These are phyloP conservation scores for Ormosia emarginata DNA, from an alignment of 306 rosid genomes.

Conservation along the genomic window DNA sequence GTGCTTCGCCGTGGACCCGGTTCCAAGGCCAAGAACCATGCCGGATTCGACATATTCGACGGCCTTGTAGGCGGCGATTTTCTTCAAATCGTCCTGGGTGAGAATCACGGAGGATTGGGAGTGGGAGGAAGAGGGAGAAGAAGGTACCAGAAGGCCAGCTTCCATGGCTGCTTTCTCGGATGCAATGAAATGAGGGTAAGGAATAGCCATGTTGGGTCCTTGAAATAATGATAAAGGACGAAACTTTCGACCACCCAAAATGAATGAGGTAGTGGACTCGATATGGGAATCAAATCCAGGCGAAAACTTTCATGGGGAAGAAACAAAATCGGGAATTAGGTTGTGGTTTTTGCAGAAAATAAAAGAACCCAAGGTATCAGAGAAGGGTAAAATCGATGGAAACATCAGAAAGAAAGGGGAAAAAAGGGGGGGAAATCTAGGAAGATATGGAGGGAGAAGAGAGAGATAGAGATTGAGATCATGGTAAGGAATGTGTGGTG, in stretches of 20 bases:
- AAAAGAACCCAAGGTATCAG: neutral
- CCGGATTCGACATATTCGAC: conserved; percentile 83
- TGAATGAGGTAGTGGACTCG: neutral
- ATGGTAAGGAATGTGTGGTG: neutral
- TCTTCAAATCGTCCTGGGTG: conserved; percentile 81
- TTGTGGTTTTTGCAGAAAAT: neutral
- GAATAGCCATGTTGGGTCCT: conserved; percentile 45
- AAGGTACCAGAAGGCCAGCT: conserved; percentile 47
- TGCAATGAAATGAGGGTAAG: conserved; percentile 50
- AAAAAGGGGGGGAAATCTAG: neutral
- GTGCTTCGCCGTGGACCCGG: conserved; percentile 85
- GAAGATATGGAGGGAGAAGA: neutral
- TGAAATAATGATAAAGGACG: neutral
- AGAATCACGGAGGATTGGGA: conserved; percentile 35
- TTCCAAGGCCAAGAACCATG: conserved; percentile 88
- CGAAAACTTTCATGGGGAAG: neutral
- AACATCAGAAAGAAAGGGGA: neutral
- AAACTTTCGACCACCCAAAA: neutral
- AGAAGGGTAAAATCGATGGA: neutral
- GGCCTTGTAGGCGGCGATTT: conserved; percentile 88
- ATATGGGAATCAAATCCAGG: neutral
- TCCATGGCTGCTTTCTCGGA: conserved; percentile 60
- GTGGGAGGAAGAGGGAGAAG: conserved; percentile 32
- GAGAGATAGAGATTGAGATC: neutral
- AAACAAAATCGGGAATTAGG: neutral